Conservation (phyloP, 1,284 basidiomycete species). For the Testicularia cyperi region DNA sequence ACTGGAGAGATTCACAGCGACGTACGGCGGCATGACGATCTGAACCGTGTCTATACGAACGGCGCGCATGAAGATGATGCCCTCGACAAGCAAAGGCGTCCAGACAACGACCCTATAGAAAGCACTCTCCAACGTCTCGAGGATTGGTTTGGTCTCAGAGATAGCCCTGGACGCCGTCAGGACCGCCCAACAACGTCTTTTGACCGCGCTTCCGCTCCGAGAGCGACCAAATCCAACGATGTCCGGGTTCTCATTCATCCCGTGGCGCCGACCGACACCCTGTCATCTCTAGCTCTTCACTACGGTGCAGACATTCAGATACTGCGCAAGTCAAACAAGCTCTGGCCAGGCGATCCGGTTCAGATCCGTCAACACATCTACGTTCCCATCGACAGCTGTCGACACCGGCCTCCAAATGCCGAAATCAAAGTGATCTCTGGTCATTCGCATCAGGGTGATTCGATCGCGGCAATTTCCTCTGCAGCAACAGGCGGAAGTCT, state of each 20-base stretch:
- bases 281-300: constrained; percentile 48
- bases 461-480: constrained; percentile 4
- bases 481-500: constrained; percentile 1
- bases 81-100: constrained; percentile 17
- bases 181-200: no score
- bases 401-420: constrained; percentile 41
- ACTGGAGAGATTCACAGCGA: no score
- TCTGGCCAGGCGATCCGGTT: constrained; percentile 56
- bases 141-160: constrained; percentile 48
- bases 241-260: constrained; percentile 53
- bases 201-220: no score
- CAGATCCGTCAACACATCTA: constrained; percentile 54
- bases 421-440: constrained; percentile 25
- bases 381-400: constrained; percentile 54
- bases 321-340: constrained; percentile 51
- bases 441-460: constrained; percentile 7
- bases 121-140: constrained; percentile 43
- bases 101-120: constrained; percentile 20
- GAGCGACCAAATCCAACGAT: constrained; percentile 1
- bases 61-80: background rate
- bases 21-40: no score
- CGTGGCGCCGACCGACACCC: constrained; percentile 46
- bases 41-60: no score
- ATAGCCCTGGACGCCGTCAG: no score
- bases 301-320: constrained; percentile 54